Conservation (phyloP, 2,329 filamentous ascomycete genomes). For the Dactylellina haptotyla region DNA sequence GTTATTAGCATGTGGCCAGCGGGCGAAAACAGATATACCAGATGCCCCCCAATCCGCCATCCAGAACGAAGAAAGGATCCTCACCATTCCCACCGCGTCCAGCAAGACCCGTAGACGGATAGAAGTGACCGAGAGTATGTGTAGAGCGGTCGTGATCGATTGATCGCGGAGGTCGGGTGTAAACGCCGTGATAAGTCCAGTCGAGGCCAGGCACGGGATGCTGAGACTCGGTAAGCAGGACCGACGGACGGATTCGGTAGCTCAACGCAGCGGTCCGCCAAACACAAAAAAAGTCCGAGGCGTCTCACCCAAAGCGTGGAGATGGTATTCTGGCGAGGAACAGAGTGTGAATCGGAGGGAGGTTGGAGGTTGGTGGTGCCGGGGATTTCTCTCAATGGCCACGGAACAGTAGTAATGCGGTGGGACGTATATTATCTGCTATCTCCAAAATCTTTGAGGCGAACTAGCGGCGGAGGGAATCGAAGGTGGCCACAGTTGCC, state of each 20-base stretch:
- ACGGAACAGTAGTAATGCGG: neutral
- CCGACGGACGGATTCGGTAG: slow-evolving; percentile 26
- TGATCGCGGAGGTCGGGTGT: slow-evolving; percentile 38
- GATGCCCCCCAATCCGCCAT: too few relatives aligned
- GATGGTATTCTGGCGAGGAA: neutral
- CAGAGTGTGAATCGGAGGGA: neutral
- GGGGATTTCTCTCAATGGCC: neutral
- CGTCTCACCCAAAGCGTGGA: neutral
- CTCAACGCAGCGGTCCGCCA: slow-evolving; percentile 19
- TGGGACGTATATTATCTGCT: neutral
- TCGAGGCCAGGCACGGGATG: neutral
- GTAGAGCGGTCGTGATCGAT: neutral
- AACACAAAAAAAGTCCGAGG: neutral
- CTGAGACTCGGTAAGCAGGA: slow-evolving; percentile 19
- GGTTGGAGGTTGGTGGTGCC: neutral
- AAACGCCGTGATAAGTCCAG: slow-evolving; percentile 33
- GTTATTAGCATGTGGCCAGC: neutral
- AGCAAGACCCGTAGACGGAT: neutral
- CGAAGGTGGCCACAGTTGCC: slow-evolving; percentile 54
- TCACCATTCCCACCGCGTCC: slow-evolving; percentile 31
- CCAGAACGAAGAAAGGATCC: neutral
- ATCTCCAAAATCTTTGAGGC: slow-evolving; percentile 16
- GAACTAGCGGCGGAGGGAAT: slow-evolving; percentile 36
- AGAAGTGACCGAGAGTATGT: neutral
- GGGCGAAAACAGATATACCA: too few relatives aligned